phyloP scores from a whole-genome alignment of 495 filamentous ascomycete species.

The Cladorrhinum samala region DNA sequence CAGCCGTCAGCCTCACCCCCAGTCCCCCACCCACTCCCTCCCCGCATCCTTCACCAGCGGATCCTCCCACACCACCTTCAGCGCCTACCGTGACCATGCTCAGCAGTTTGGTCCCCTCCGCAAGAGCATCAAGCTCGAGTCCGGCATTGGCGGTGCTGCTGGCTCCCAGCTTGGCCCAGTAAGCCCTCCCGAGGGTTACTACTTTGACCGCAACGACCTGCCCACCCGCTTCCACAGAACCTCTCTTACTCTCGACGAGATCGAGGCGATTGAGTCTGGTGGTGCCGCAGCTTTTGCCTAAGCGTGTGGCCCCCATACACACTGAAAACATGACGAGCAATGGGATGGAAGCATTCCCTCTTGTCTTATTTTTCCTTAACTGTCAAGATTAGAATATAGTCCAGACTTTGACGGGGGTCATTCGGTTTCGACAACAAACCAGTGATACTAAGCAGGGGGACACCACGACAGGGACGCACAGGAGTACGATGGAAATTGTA shows the following conservation, averaged over 20 bases:
- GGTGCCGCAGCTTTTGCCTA: constrained; percentile 55
- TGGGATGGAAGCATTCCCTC: too few relatives aligned
- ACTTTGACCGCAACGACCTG: constrained; percentile 84
- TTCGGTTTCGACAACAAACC: too few relatives aligned
- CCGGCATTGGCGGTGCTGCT: constrained; percentile 56
- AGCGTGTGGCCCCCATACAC: constrained; percentile 5
- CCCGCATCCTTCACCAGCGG: constrained; percentile 55
- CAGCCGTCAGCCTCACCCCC: constrained; percentile 62
- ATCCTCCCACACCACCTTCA: constrained; percentile 64
- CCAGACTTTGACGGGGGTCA: too few relatives aligned
- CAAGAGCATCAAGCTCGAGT: constrained; percentile 44
- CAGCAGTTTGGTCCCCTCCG: constrained; percentile 89
- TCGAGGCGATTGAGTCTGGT: constrained; percentile 89
- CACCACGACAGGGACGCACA: not conserved
- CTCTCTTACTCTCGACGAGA: constrained; percentile 70
- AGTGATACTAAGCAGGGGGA: too few relatives aligned
- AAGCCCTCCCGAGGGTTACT: constrained; percentile 62
- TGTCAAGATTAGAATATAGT: too few relatives aligned
- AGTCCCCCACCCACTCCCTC: constrained; percentile 47
- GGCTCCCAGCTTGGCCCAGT: constrained; percentile 67
- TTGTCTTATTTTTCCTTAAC: not conserved
- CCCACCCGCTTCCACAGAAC: constrained; percentile 74
- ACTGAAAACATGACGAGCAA: not conserved
- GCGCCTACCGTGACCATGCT: constrained; percentile 83
- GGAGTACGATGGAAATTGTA: not conserved